Base-by-base conservation (phyloP, 2,329 filamentous ascomycete species). In the Pseudogymnoascus sp. region DNA sequence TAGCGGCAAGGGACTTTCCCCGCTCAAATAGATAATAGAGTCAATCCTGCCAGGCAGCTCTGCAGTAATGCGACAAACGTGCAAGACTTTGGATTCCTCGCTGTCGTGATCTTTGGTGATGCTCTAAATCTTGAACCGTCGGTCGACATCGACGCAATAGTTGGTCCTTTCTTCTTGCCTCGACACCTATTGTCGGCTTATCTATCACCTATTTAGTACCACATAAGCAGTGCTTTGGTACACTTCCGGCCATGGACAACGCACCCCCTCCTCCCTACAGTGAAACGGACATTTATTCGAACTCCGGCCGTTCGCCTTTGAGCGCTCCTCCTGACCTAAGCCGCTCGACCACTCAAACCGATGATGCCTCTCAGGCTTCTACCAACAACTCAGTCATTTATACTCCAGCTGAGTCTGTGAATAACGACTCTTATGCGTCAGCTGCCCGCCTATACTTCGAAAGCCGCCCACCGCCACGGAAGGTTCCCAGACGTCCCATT, bases 181-280 rank as follows among this genome's bases (percentile, higher is more conserved):
- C 21, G 18, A 28, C 21, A 4, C 5, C 9, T 55, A 35, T 16
- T 55, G 49, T 33, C 28, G 8, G 49, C 49, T 21, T 55, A 55
- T 55, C 9, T 12, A 55, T 14, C 49, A 33, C 8, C 49, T 11
- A 33, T 55, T 55, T 55, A 33, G 28, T 35, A 55, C 49, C 28
- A 55, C 49, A 12, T 14, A 55, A 11, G 1, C 28, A 55, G 28
- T 18, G n/a, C 3, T 33, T 33, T 21, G 28, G 49, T 21, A 55
- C n/a, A 18, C 33, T 23, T 25, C 16, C 58, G 62, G 45, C 55
- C 60, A 43, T 58, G 60, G 62, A 77, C 62, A 75, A 81, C 63
- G 69, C 72, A 6, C 80, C 82, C 18, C 83, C 82, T 43, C 82
- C 82, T 4, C 83, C 83, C 5, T 86, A 86, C 67, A 79, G 79